These are phyloP conservation scores for Mycena sanguinolenta DNA, from an alignment of 768 basidiomycete genomes.

Conservation along the genomic window DNA sequence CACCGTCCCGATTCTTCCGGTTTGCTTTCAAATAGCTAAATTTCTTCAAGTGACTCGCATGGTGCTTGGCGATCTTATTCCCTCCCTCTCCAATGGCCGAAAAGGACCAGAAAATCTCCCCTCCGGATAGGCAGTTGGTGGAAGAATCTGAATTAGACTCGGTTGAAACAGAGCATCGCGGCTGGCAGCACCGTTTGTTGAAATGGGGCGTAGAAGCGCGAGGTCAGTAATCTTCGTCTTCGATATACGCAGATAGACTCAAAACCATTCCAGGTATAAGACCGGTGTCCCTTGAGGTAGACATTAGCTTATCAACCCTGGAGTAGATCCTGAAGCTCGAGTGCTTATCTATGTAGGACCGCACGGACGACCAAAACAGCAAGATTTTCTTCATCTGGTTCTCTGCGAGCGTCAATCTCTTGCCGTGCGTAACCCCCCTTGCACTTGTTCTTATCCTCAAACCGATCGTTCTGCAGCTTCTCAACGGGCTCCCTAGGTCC, in stretches of 20 bases:
- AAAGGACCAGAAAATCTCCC: not conserved
- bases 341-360: constrained; percentile 55
- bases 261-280: constrained; percentile 28
- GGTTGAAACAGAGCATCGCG: not conserved
- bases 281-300: constrained; percentile 30
- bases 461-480: constrained; percentile 55
- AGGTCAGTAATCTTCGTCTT: constrained; percentile 15
- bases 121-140: not conserved
- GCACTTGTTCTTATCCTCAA: not conserved
- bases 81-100: not conserved
- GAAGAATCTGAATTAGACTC: not conserved
- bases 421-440: constrained; percentile 54
- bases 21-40: not conserved
- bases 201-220: constrained; percentile 34
- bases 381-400: constrained; percentile 87
- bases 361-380: constrained; percentile 71
- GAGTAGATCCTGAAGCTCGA: not conserved
- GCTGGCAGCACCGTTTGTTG: constrained; percentile 30
- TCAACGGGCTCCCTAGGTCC: constrained; percentile 80
- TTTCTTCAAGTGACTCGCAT: not conserved
- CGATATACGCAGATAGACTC: not conserved
- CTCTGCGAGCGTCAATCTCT: constrained; percentile 78
- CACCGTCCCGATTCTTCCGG: not conserved
- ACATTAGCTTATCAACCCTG: not conserved
- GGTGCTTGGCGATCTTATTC: not conserved